These are phyloP conservation scores for Zygosaccharomyces gambellarensis DNA, from an alignment of 805 yeast species.

Conservation along the genomic window DNA sequence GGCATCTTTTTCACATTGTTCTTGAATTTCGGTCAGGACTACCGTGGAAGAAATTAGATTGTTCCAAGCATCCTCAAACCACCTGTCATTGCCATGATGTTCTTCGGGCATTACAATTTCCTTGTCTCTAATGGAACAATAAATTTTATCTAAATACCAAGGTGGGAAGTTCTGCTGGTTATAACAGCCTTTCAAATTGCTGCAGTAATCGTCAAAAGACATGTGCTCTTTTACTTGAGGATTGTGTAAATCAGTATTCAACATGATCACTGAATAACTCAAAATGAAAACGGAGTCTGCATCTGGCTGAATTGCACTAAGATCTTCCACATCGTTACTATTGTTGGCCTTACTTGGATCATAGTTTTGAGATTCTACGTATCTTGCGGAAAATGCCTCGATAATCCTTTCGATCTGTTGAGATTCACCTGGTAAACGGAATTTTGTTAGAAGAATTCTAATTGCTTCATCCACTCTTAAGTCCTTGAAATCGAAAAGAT, in stretches of 20 bases:
- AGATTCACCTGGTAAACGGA: slow-evolving; percentile 94
- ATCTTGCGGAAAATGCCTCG: slow-evolving; percentile 78
- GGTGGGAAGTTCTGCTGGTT: slow-evolving; percentile 73
- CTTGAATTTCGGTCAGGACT: slow-evolving; percentile 30
- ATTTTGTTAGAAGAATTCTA: slow-evolving; percentile 71
- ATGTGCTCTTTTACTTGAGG: slow-evolving; percentile 90
- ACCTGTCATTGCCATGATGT: slow-evolving; percentile 85
- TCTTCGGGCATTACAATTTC: slow-evolving; percentile 98
- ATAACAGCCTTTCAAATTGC: slow-evolving; percentile 75
- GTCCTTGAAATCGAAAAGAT: slow-evolving; percentile 66
- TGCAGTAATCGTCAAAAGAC: slow-evolving; percentile 77
- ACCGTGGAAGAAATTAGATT: slow-evolving; percentile 48
- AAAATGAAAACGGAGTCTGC: slow-evolving; percentile 84
- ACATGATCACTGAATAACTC: slow-evolving; percentile 87
- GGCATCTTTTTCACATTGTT: slow-evolving; percentile 18
- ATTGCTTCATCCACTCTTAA: slow-evolving; percentile 91
- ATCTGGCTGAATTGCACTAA: slow-evolving; percentile 59
- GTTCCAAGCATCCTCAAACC: slow-evolving; percentile 88
- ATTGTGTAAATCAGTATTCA: slow-evolving; percentile 89
- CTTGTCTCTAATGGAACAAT: slow-evolving; percentile 68
- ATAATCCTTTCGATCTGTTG: slow-evolving; percentile 93
- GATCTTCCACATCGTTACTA: slow-evolving; percentile 26
- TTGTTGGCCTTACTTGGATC: slow-evolving; percentile 16
- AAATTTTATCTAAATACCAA: slow-evolving; percentile 81
- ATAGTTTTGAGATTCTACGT: slow-evolving; percentile 57